Evolutionary conservation across 2,329 filamentous ascomycete species (phyloP).

Genomic region (Penicillium polonicum): DNA sequence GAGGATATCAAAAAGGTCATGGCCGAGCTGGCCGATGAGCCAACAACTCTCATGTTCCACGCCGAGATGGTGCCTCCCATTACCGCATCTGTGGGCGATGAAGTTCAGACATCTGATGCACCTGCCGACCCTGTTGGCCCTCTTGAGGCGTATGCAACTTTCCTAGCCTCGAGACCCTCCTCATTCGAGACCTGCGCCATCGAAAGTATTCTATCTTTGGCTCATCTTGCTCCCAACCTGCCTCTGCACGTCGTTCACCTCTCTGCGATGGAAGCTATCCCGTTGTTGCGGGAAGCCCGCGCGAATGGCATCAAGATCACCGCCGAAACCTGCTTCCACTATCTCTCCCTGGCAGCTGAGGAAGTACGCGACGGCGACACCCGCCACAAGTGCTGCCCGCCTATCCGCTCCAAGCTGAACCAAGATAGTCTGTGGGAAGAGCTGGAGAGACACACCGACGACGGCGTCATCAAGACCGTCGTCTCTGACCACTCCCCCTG

Average conservation of each 20-base stretch:
- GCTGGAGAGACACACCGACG: conserved; percentile 56
- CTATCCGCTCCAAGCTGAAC: conserved; percentile 78
- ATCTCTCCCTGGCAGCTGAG: conserved; percentile 80
- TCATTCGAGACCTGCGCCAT: conserved; percentile 90
- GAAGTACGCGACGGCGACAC: conserved; percentile 81
- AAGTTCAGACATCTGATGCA: conserved; percentile 66
- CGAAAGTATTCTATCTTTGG: conserved; percentile 77
- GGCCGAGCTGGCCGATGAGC: conserved; percentile 71
- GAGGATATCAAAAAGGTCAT: conserved; percentile 78
- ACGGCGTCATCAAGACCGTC: conserved; percentile 84
- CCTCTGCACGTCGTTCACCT: conserved; percentile 92
- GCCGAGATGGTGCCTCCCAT: conserved; percentile 97
- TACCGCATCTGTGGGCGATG: conserved; percentile 73
- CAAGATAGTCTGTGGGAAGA: conserved; percentile 87
- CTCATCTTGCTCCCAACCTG: conserved; percentile 74
- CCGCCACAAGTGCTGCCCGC: conserved; percentile 91
- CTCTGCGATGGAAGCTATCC: conserved; percentile 84
- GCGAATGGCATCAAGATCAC: conserved; percentile 77
- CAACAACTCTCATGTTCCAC: conserved; percentile 97
- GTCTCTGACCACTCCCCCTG: conserved; percentile 96
- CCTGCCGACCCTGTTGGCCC: conserved; percentile 70
- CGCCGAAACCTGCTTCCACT: conserved; percentile 94
- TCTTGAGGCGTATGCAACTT: conserved; percentile 78
- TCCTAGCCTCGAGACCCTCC: conserved; percentile 84
- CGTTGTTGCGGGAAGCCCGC: conserved; percentile 72